Percentiles rank a stretch among this genome's conserved stretches.
These are phyloP conservation scores for Hypoxylon lienhwacheense DNA, from an alignment of 495 filamentous ascomycete genomes.

Conservation along the genomic window DNA sequence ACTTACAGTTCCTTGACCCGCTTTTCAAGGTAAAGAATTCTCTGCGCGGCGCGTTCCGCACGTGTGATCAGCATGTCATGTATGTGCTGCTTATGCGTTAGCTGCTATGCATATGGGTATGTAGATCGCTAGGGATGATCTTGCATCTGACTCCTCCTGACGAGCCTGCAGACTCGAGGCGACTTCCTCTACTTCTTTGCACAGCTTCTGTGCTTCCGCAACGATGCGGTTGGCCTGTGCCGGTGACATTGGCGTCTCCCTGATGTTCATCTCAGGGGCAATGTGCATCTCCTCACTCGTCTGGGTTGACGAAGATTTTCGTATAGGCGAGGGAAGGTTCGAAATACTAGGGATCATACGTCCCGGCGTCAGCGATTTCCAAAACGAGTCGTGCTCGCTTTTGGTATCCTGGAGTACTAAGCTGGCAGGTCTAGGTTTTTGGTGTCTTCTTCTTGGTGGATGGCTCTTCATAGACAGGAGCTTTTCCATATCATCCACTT, in stretches of 20 bases:
- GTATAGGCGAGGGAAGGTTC: slow-evolving; percentile 16
- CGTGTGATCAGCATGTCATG: slow-evolving; percentile 54
- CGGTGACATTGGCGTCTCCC: slow-evolving; percentile 17
- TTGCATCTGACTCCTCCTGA: slow-evolving; percentile 55
- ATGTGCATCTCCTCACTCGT: background rate
- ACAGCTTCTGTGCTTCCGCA: slow-evolving; percentile 46
- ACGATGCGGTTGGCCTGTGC: slow-evolving; percentile 40
- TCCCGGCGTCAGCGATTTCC: slow-evolving; percentile 23
- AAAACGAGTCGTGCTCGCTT: slow-evolving; percentile 23
- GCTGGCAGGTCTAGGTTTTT: slow-evolving; percentile 23
- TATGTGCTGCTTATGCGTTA: slow-evolving; percentile 48
- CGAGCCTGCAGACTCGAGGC: slow-evolving; percentile 45
- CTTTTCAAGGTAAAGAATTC: slow-evolving; percentile 54
- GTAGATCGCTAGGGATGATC: slow-evolving; percentile 16
- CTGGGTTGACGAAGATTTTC: slow-evolving; percentile 21
- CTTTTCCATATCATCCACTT: slow-evolving; percentile 52
- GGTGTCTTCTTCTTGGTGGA: slow-evolving; percentile 11
- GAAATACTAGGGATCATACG: slow-evolving; percentile 25
- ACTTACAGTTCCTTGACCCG: slow-evolving; percentile 52
- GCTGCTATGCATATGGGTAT: background rate
- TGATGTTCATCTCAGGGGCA: background rate
- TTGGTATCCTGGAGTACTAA: slow-evolving; percentile 12
- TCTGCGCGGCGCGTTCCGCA: slow-evolving; percentile 54
- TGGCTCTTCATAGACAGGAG: slow-evolving; percentile 32
- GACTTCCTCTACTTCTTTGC: slow-evolving; percentile 42